Percentiles rank a stretch among this genome's conserved stretches.
These are phyloP conservation scores for Peronospora farinosa DNA, from an alignment of 352 stramenopile genomes.

Conservation along the genomic window DNA sequence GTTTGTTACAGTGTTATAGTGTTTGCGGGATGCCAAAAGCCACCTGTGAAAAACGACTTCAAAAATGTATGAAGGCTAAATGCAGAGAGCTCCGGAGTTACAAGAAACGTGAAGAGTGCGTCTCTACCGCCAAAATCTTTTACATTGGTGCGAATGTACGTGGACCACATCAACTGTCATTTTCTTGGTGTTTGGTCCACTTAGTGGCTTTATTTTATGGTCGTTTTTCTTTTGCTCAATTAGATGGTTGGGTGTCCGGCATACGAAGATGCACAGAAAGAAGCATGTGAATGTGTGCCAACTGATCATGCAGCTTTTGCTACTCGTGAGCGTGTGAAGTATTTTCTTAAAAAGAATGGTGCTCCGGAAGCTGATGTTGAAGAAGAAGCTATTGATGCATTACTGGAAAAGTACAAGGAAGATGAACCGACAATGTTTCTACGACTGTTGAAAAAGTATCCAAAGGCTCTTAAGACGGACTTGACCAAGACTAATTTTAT, in stretches of 20 bases:
- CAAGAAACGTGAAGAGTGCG: slow-evolving; percentile 38
- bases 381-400: slow-evolving; percentile 35
- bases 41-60: slow-evolving; percentile 58
- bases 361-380: slow-evolving; percentile 35
- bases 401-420: slow-evolving; percentile 63
- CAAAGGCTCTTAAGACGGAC: slow-evolving; percentile 45
- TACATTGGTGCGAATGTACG: slow-evolving; percentile 45
- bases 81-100: slow-evolving; percentile 24
- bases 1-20: slow-evolving; percentile 58
- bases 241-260: slow-evolving; percentile 66
- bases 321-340: slow-evolving; percentile 42
- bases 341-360: slow-evolving; percentile 48
- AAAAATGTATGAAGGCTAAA: slow-evolving; percentile 66
- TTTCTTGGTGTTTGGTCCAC: too few species aligned
- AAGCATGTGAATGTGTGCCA: slow-evolving; percentile 60
- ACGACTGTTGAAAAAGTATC: slow-evolving; percentile 53
- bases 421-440: slow-evolving; percentile 60
- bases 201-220: too few species aligned
- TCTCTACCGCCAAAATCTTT: slow-evolving; percentile 61
- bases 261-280: slow-evolving; percentile 57
- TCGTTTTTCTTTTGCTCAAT: not conserved
- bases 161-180: not conserved
- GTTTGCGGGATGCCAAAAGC: slow-evolving; percentile 70
- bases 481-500: slow-evolving; percentile 47
- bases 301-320: slow-evolving; percentile 19